Evolutionary conservation across 768 basidiomycete genomes (phyloP).

Genomic region (Leccinum truebloodii): DNA sequence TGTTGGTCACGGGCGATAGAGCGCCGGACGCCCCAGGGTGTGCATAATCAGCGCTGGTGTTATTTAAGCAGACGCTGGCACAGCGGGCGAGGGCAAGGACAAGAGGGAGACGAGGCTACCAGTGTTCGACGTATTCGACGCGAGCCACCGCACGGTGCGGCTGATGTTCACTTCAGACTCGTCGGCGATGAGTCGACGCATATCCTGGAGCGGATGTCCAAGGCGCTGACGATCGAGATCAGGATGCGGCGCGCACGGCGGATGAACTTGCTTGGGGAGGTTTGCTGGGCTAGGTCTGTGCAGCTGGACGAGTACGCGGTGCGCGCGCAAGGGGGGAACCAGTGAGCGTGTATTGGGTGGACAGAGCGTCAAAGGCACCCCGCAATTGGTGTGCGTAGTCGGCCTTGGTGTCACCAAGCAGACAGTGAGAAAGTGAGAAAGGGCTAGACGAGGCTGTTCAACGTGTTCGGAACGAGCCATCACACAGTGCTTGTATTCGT

Average conservation of each 20-base stretch:
- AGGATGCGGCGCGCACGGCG: background rate
- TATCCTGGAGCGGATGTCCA: conserved; percentile 12
- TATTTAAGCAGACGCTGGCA: background rate
- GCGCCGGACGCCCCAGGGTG: conserved; percentile 43
- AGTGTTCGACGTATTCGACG: conserved; percentile 24
- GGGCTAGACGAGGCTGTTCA: too few species aligned
- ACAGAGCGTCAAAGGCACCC: too few species aligned
- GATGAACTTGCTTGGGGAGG: conserved; percentile 23
- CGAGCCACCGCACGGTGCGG: background rate
- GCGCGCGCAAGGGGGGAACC: too few species aligned
- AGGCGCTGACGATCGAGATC: background rate
- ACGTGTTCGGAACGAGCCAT: too few species aligned
- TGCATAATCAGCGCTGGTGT: background rate
- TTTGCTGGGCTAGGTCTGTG: conserved; percentile 32
- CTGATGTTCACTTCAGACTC: background rate
- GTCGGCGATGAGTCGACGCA: conserved; percentile 25
- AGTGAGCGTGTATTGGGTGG: too few species aligned
- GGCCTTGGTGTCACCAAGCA: too few species aligned
- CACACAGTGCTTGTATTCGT: too few species aligned
- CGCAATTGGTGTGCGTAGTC: too few species aligned
- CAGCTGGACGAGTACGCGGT: conserved; percentile 35
- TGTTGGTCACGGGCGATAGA: conserved; percentile 43
- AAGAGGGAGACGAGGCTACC: conserved; percentile 9
- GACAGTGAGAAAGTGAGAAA: too few species aligned
- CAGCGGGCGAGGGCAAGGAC: background rate